These are phyloP conservation scores for Pyrenochaeta sp. DNA, from an alignment of 2,329 filamentous ascomycete genomes.

Conservation along the genomic window DNA sequence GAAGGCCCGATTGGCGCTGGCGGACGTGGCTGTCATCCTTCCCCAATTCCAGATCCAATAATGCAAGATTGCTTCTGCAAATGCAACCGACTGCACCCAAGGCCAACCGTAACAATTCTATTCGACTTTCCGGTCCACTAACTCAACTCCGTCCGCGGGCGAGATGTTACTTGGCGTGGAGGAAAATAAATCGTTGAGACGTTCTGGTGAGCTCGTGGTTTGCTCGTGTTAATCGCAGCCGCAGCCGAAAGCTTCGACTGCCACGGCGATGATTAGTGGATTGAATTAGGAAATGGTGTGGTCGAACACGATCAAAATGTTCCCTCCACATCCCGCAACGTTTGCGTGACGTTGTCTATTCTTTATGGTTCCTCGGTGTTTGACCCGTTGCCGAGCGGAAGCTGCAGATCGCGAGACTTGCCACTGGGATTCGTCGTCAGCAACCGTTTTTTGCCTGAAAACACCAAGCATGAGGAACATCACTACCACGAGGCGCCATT, in stretches of 20 bases:
- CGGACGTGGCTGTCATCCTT: constrained; percentile 40
- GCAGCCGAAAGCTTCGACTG: constrained; percentile 13
- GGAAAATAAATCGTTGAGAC: neutral
- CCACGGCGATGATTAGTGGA: constrained; percentile 18
- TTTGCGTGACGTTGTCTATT: neutral
- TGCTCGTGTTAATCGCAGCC: constrained; percentile 6
- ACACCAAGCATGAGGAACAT: neutral
- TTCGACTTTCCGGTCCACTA: constrained; percentile 1
- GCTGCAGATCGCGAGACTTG: neutral
- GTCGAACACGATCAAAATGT: neutral
- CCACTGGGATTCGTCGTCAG: neutral
- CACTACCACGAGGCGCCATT: neutral
- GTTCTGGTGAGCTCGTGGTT: neutral
- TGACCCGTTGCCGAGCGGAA: neutral
- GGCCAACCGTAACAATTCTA: neutral
- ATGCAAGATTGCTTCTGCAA: constrained; percentile 5
- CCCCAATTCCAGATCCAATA: neutral
- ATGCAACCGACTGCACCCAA: neutral
- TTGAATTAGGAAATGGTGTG: constrained; percentile 1
- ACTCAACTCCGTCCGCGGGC: constrained; percentile 8
- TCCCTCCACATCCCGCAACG: neutral
- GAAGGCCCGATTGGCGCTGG: constrained; percentile 54
- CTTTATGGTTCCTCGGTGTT: neutral
- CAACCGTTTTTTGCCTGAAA: neutral
- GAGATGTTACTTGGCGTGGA: constrained; percentile 7